Base-by-base conservation (phyloP, 352 stramenopile species). In the Albugo candida region DNA sequence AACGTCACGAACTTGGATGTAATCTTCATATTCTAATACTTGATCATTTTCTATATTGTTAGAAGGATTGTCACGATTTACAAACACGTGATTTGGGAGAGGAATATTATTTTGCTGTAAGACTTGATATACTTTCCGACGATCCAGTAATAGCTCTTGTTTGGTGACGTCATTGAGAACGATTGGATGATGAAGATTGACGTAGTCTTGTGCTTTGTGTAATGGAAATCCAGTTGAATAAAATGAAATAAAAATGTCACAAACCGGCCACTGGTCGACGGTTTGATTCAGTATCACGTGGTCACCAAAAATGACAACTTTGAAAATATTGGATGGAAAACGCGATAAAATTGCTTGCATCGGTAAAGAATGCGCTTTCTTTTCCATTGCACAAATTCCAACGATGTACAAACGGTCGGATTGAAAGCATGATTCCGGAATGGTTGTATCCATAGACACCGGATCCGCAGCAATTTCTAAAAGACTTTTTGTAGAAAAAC, bases 311-410 rank as follows among this genome's bases (percentile, higher is more conserved):
- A 97, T 87, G 16, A 98, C 82, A 39, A 98, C 74, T 59, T 95
- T 70, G 61, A 99, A 98, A n/a, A 78, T 63, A 39, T 67, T 50
- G 38, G 79, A 71, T 53, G 70, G 77, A 21, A 98, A 58, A 16
- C 92, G 70, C 21, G 71, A 78, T 13, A 98, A 60, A 55, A 98
- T 98, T 61, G 98, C 93, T 17, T 68, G 63, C 93, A 98, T 98
- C 18, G 93, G 92, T 53, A 94, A 91, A 16, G 86, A 97, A 10
- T 65, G 70, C 12, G 74, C 72, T 66, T 99, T 98, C 63, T 97
- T 97, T 58, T 97, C 92, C 91, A 98, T 97, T 37, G 95, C 95
- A 60, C 94, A 99, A 38, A 99, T 92, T 34, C 95, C 95, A 18
- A 98, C 59, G 19, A 65, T 83, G 61, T 69, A 87, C 24, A 45